Evolutionary conservation across 306 rosid species (phyloP), one percentile per base, ranked within the genome.

Genomic region (Cercis canadensis): DNA sequence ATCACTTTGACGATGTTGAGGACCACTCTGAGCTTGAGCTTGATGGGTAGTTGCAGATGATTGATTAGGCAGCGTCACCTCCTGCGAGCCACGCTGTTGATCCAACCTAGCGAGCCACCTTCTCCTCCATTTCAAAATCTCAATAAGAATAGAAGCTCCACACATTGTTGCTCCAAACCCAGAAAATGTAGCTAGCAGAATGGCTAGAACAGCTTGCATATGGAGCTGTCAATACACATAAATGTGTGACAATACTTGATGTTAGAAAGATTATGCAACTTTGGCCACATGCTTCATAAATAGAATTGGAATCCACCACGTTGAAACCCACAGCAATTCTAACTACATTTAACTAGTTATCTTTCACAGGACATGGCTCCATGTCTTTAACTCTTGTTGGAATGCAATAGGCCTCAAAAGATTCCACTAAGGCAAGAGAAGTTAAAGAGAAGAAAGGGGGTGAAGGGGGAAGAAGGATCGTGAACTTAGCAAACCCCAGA

Each of bases 131-230:
- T 65, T 78, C 47, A 39, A 19, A 39, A 81, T 53, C 88, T 84
- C 88, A 53, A 74, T 60, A 34, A 87, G 57, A 14, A 84, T 8
- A 46, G 87, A 69, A 75, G 73, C 72, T 46, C 85, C 82, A 67
- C 85, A 79, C 96, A 92, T 89, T 29, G 87, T 83, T 36, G 69
- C 62, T 73, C 90, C 97, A 65, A 92, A 87, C 10, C 97, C 96
- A n/a, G 87, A 67, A 33, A 92, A 75, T 18, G 90, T 87, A 68
- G 94, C 97, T 4, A 92, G 61, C 11, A 92, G 85, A 37, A 89
- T 65, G n/a, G 94, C 76, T 59, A 89, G 75, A 79, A 89, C 89
- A 21, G 89, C 75, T 67, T 86, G 86, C 78, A 87, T 79, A 39
- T 71, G 88, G 72, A 80, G 70, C 97, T 92, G 86, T 45, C 65